Percentiles rank a stretch among this genome's conserved stretches.
Evolutionary conservation across 2,329 filamentous ascomycete genomes (phyloP).

Genomic region (Pyrenophora graminea): DNA sequence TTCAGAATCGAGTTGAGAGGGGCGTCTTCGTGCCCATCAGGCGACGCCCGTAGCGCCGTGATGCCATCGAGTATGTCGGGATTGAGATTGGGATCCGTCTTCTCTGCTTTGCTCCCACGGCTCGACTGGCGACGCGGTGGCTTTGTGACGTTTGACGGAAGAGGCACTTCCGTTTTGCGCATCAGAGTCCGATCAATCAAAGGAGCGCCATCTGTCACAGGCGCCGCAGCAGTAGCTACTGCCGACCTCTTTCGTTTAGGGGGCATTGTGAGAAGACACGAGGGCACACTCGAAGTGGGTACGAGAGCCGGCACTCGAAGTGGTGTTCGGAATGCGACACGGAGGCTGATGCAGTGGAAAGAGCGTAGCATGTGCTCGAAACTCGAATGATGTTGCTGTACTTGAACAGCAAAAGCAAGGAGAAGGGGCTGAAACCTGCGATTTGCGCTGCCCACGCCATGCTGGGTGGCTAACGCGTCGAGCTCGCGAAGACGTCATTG

Average conservation of each 20-base stretch:
- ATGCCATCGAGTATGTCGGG: conserved; percentile 50
- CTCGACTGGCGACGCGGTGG: conserved; percentile 34
- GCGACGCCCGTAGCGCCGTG: conserved; percentile 50
- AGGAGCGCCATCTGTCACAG: conserved; percentile 14
- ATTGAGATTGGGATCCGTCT: conserved; percentile 43
- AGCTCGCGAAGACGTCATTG: conserved; percentile 29
- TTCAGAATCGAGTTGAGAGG: conserved; percentile 14
- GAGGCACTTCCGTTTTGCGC: conserved; percentile 31
- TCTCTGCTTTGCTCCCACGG: conserved; percentile 26
- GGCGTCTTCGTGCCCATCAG: conserved; percentile 43
- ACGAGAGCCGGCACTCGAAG: conserved; percentile 17
- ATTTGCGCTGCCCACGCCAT: conserved; percentile 17
- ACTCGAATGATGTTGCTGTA: conserved; percentile 9
- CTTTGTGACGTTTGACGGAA: conserved; percentile 26
- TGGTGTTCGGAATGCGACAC: conserved; percentile 21
- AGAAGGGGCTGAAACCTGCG: conserved; percentile 5
- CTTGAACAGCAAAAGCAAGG: conserved; percentile 1
- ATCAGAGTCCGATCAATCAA: conserved; percentile 18
- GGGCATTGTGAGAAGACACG: conserved; percentile 26
- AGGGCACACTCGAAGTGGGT: conserved; percentile 11
- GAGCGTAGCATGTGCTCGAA: conserved; percentile 36
- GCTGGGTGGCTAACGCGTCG: conserved; percentile 25
- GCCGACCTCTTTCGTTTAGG: conserved; percentile 39
- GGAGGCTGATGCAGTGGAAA: conserved; percentile 22
- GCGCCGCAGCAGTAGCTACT: conserved; percentile 25